These are phyloP conservation scores for Starmera stellimalicola DNA, from an alignment of 1,139 yeast species.

Conservation along the genomic window DNA sequence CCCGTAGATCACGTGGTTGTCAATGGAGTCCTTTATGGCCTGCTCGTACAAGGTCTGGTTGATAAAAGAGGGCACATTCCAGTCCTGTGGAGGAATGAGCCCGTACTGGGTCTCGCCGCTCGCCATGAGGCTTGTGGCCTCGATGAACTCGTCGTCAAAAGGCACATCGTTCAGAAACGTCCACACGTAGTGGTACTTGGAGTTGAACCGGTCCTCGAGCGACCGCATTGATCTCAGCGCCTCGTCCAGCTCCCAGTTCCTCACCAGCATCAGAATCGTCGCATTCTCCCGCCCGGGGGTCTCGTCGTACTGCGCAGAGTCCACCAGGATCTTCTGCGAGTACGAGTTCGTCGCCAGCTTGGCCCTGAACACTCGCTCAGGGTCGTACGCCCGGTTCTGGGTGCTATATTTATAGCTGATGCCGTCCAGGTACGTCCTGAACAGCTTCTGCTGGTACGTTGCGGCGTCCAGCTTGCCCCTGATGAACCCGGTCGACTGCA, in stretches of 20 bases:
- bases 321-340: conserved; percentile 20
- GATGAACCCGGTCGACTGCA: conserved; percentile 13
- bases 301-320: conserved; percentile 24
- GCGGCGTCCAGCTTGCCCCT: conserved; percentile 16
- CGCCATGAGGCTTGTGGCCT: conserved; percentile 70
- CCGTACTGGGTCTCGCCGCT: conserved; percentile 77
- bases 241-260: conserved; percentile 53
- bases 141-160: conserved; percentile 58
- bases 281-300: conserved; percentile 42
- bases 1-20: conserved; percentile 65
- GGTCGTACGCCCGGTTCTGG: conserved; percentile 3
- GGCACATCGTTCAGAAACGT: conserved; percentile 78
- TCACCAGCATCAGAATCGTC: conserved; percentile 60
- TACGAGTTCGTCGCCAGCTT: conserved; percentile 39
- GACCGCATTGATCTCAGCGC: conserved; percentile 59
- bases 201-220: conserved; percentile 61
- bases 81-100: conserved; percentile 49
- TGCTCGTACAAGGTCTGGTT: conserved; percentile 31
- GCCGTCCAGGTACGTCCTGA: conserved; percentile 8
- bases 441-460: conserved; percentile 12
- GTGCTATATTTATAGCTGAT: conserved; percentile 3
- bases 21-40: conserved; percentile 44
- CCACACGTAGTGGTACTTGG: conserved; percentile 72
- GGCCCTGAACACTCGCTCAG: conserved; percentile 11
- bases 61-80: conserved; percentile 59